Evolutionary conservation across 257 asterid species (phyloP), one percentile per base, ranked within the genome.

Genomic region (Lycium ferocissimum): DNA sequence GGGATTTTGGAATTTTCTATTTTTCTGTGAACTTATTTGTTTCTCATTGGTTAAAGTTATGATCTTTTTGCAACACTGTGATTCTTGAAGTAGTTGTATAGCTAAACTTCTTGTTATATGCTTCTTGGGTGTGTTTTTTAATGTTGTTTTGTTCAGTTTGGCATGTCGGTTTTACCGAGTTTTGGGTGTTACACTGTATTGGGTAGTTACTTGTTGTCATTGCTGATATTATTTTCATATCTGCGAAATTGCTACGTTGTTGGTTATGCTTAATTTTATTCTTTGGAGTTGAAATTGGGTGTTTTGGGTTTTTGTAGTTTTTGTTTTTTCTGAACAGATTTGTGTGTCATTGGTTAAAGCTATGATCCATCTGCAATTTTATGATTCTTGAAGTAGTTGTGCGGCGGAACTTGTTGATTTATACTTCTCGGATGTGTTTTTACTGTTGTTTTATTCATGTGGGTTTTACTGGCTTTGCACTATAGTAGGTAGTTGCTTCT

Each of bases 121-220:
- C 26, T 59, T 45, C 69, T 76, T 78, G 82, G 59, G 47, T 79
- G 22, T 51, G 45, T 33, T 33, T 54, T 54, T 79, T 53, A 8
- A 51, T 79, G 76, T 69, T 69, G 80, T 57, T 80, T 80, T 37
- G 71, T 80, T 57, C 54, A 61, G 37, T 80, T 80, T 80, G 56
- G 51, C 56, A 33, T 57, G 69, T 80, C 67, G 80, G 53, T 18
- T 57, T 80, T 57, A 43, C 9, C 43, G 9, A 26, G 43, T 43
- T 59, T 61, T 61, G 33, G 33, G 33, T 26, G 33, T 26, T 26
- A 26, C 33, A 51, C 79, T 83, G 72, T 83, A 6, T 54, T 61
- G 62, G 56, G 79, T 61, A 86, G 37, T 85, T 59, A 75, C 67
- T 54, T 81, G 51, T 79, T 11, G 87, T 73, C 56, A 53, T 37